Conservation (phyloP, 345 rosid species). For the Hypericum androsaemum region DNA sequence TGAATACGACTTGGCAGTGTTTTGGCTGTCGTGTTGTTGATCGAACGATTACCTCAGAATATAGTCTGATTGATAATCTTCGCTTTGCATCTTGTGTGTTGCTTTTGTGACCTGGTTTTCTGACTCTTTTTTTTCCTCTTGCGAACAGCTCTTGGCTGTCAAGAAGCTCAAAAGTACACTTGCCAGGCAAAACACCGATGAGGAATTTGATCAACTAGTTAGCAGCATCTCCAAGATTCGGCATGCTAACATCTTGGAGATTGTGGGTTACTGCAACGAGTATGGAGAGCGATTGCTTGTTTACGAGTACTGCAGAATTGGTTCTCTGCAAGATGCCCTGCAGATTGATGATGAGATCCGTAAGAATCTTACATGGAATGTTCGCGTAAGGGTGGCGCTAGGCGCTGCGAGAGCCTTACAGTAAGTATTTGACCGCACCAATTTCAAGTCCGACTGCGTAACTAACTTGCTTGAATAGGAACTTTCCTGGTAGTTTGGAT, state of each 20-base stretch:
- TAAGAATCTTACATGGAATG: constrained; percentile 63
- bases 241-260: constrained; percentile 59
- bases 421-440: constrained; percentile 39
- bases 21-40: not conserved
- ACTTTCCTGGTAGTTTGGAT: too few species aligned
- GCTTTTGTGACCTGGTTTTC: too few species aligned
- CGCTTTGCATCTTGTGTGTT: not conserved
- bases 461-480: not conserved
- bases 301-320: constrained; percentile 49
- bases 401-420: constrained; percentile 86
- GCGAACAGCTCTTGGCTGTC: constrained; percentile 51
- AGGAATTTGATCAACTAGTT: constrained; percentile 52
- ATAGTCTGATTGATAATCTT: constrained; percentile 2
- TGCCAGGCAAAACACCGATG: constrained; percentile 38
- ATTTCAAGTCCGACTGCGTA: not conserved
- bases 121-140: constrained; percentile 9
- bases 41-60: not conserved
- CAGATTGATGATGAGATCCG: constrained; percentile 54
- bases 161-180: constrained; percentile 59
- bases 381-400: constrained; percentile 58
- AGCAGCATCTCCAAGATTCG: constrained; percentile 44
- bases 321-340: constrained; percentile 71
- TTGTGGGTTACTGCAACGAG: constrained; percentile 80
- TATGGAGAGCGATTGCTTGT: constrained; percentile 67
- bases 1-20: not conserved